These are phyloP conservation scores for Termitomyces sp. DNA, from an alignment of 768 basidiomycete genomes.

Conservation along the genomic window DNA sequence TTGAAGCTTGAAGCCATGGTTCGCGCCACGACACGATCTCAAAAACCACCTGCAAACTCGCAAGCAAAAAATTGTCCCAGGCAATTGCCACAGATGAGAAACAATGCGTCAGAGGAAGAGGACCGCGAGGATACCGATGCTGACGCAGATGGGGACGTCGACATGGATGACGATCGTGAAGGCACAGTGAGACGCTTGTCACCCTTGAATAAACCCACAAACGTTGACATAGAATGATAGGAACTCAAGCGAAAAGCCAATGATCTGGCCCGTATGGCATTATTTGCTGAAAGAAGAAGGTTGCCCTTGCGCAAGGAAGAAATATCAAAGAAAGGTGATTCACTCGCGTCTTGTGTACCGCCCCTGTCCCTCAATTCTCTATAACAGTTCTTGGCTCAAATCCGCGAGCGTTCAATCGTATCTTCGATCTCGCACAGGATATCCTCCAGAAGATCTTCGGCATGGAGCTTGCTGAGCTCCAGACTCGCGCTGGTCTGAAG, in stretches of 20 bases:
- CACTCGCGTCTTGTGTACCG: background rate
- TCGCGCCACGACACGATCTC: conserved; percentile 35
- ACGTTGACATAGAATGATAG: conserved; percentile 30
- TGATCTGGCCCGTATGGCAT: conserved; percentile 73
- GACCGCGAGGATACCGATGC: conserved; percentile 27
- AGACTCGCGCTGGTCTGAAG: conserved; percentile 53
- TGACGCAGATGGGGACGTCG: conserved; percentile 33
- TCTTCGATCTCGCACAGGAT: conserved; percentile 62
- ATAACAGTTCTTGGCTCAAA: conserved; percentile 31
- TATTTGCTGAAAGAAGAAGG: conserved; percentile 77
- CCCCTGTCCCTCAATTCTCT: background rate
- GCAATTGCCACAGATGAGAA: conserved; percentile 30
- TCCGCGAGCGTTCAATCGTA: conserved; percentile 57
- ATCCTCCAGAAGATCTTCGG: conserved; percentile 67
- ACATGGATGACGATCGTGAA: conserved; percentile 26
- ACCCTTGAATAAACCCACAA: background rate
- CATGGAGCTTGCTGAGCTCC: conserved; percentile 82
- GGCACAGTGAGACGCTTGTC: conserved; percentile 6
- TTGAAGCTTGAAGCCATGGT: conserved; percentile 19
- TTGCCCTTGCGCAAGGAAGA: conserved; percentile 73
- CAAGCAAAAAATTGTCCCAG: conserved; percentile 33
- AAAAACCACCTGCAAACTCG: conserved; percentile 31
- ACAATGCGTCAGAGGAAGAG: conserved; percentile 18
- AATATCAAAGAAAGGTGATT: conserved; percentile 75
- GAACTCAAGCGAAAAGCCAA: conserved; percentile 61